These are phyloP conservation scores for Elaphomyces granulatus DNA, from an alignment of 495 filamentous ascomycete species.

Conservation along the genomic window DNA sequence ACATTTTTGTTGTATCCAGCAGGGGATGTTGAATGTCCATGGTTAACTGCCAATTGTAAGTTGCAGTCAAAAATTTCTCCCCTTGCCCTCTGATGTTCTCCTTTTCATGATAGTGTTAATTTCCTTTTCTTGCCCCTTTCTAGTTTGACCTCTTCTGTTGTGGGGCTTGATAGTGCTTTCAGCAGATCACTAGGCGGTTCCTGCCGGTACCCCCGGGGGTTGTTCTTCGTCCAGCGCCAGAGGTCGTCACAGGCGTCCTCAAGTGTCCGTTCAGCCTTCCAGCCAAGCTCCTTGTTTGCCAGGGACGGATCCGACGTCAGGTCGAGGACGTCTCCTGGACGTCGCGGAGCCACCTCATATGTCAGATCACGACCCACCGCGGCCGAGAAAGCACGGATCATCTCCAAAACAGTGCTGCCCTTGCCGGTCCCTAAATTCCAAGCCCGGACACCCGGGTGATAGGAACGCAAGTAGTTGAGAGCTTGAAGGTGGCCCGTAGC, in stretches of 20 bases:
- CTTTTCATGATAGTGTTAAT: too few relatives aligned
- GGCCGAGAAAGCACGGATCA: constrained; percentile 84
- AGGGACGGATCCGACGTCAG: constrained; percentile 81
- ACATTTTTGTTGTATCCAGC: too few relatives aligned
- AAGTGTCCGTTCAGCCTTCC: constrained; percentile 82
- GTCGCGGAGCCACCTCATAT: constrained; percentile 72
- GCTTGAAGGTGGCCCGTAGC: constrained; percentile 81
- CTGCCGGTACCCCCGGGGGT: constrained; percentile 88
- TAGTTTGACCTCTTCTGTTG: too few relatives aligned
- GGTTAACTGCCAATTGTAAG: too few relatives aligned
- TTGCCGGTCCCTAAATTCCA: constrained; percentile 97
- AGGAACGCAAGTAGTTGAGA: constrained; percentile 76
- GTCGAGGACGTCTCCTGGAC: constrained; percentile 84
- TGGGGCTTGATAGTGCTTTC: too few relatives aligned
- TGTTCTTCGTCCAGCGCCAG: constrained; percentile 92
- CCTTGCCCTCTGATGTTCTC: too few relatives aligned
- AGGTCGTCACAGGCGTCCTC: constrained; percentile 89
- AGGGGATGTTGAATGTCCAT: too few relatives aligned
- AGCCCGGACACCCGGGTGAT: constrained; percentile 83
- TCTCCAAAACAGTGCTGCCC: constrained; percentile 92
- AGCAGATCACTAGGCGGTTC: constrained; percentile 73
- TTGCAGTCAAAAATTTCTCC: too few relatives aligned
- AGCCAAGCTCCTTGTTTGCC: constrained; percentile 76
- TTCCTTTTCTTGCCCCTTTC: constrained; percentile 51
- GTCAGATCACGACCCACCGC: constrained; percentile 74